Conservation (phyloP, 306 rosid genomes). For the Glycine tomentella region DNA sequence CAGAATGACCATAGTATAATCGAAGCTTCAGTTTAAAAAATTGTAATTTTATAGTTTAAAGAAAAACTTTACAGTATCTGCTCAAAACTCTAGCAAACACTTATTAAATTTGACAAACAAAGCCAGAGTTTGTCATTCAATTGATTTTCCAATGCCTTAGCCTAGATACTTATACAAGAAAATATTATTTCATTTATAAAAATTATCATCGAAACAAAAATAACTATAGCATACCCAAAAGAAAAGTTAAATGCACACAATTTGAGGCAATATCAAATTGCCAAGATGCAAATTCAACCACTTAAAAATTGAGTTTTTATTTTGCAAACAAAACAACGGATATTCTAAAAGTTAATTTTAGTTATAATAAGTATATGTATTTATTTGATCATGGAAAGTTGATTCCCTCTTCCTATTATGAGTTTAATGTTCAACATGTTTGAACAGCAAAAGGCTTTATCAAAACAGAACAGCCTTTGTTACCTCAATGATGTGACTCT, state of each 20-base stretch:
- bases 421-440: background rate
- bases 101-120: background rate
- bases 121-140: background rate
- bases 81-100: background rate
- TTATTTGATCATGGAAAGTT: background rate
- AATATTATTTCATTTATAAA: background rate
- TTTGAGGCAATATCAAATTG: background rate
- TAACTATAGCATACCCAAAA: background rate
- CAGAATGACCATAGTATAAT: background rate
- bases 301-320: background rate
- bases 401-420: background rate
- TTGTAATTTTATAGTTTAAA: background rate
- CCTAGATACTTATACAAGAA: background rate
- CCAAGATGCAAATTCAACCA: background rate
- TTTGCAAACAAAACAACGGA: slow-evolving; percentile 5
- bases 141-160: slow-evolving; percentile 13
- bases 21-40: background rate
- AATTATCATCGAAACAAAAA: background rate
- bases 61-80: background rate
- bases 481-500: background rate
- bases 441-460: slow-evolving; percentile 7
- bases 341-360: background rate
- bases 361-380: background rate
- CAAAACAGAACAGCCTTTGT: background rate
- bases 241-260: background rate